A percentile compares a stretch with the other conserved stretches of the same genome.
These are phyloP conservation scores for Xanthoceras sorbifolium DNA, from an alignment of 345 rosid genomes.

Conservation along the genomic window DNA sequence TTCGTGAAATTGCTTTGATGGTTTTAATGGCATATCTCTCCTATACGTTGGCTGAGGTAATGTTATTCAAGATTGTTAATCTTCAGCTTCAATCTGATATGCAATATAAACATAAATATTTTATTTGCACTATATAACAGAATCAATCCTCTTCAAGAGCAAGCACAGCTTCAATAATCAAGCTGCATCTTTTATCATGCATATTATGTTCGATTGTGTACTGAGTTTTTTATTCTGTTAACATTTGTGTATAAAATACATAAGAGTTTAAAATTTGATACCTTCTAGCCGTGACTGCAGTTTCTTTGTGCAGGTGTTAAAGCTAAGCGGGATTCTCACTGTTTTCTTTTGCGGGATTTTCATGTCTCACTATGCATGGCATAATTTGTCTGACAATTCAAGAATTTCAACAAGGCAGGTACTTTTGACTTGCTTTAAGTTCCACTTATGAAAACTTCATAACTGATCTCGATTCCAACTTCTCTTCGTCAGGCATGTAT, in stretches of 20 bases:
- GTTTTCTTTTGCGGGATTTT: conserved; percentile 88
- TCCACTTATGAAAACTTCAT: not conserved
- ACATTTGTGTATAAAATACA: not conserved
- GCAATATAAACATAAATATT: too few species aligned
- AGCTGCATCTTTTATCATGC: not conserved
- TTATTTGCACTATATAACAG: too few species aligned
- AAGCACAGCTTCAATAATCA: not conserved
- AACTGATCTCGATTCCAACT: not conserved
- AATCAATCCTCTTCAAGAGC: not conserved
- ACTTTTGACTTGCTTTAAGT: not conserved
- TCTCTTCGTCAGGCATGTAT: conserved; percentile 59
- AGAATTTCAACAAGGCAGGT: conserved; percentile 78
- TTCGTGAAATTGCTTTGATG: conserved; percentile 74
- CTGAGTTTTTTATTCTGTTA: not conserved
- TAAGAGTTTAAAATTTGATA: not conserved
- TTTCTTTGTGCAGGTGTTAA: conserved; percentile 59
- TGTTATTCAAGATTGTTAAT: not conserved
- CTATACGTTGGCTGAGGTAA: conserved; percentile 87
- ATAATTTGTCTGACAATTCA: conserved; percentile 72
- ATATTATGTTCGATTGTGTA: not conserved
- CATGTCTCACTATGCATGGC: conserved; percentile 87
- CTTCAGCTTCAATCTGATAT: not conserved
- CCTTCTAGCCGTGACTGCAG: not conserved
- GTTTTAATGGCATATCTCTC: conserved; percentile 88
- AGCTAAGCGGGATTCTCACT: conserved; percentile 86